Conservation (phyloP, 164 flowering plant genomes). For the Stephania cephalantha region DNA sequence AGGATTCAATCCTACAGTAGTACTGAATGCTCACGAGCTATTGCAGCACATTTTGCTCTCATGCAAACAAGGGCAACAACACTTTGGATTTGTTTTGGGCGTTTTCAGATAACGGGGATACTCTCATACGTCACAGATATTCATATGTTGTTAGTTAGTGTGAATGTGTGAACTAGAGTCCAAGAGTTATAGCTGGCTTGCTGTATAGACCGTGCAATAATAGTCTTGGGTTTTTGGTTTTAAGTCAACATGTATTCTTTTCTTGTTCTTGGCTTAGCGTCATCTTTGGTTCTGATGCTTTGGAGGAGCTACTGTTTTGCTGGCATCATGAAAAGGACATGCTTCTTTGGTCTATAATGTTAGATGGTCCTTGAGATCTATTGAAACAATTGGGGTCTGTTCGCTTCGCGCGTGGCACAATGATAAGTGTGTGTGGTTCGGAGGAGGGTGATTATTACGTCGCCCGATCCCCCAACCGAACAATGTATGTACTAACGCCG, state of each 20-base stretch:
- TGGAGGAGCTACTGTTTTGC: not conserved
- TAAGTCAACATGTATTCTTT: not conserved
- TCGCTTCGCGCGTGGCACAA: no score
- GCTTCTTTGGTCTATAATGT: not conserved
- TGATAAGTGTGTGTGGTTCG: no score
- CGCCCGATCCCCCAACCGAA: no score
- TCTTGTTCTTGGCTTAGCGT: not conserved
- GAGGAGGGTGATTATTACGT: no score
- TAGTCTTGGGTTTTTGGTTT: not conserved
- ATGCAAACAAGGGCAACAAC: not conserved
- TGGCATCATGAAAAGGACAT: not conserved
- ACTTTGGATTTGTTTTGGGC: not conserved
- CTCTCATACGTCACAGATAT: not conserved
- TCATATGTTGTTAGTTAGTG: not conserved
- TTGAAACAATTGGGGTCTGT: no score
- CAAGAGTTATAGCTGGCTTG: slow-evolving; percentile 1
- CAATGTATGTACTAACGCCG: no score
- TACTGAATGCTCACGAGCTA: slow-evolving; percentile 4
- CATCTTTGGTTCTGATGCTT: not conserved
- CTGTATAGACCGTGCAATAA: not conserved
- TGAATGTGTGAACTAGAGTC: not conserved
- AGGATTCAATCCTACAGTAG: slow-evolving; percentile 2
- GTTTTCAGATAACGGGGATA: slow-evolving; percentile 1
- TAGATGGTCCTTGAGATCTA: not conserved
- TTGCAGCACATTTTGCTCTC: not conserved